A percentile compares a stretch with the other conserved stretches of the same genome.
These are phyloP conservation scores for Podaxis carcinomalis DNA, from an alignment of 768 basidiomycete genomes.

Conservation along the genomic window DNA sequence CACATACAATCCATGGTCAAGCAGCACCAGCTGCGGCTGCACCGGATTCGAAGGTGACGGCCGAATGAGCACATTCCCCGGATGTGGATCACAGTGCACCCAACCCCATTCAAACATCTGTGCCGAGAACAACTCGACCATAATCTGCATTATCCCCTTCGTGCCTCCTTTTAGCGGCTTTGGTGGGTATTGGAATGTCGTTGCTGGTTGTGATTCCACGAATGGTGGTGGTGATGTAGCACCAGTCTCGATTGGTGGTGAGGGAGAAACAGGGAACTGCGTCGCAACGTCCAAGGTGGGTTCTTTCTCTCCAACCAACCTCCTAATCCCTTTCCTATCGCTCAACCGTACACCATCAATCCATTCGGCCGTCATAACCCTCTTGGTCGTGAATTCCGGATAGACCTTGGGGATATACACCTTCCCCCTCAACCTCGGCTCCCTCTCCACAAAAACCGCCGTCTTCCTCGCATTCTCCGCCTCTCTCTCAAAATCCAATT, in stretches of 20 bases:
- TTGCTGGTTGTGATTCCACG: constrained; percentile 6
- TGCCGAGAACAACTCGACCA: constrained; percentile 83
- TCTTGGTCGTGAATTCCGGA: constrained; percentile 66
- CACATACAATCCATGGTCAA: constrained; percentile 93
- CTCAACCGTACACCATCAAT: constrained; percentile 73
- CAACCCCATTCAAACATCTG: constrained; percentile 93
- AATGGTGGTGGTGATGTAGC: constrained; percentile 5
- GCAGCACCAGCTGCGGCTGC: constrained; percentile 66
- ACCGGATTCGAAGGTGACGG: constrained; percentile 43
- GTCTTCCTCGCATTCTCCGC: constrained; percentile 73
- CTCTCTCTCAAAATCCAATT: constrained; percentile 81
- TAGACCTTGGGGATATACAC: constrained; percentile 81
- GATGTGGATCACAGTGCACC: constrained; percentile 78
- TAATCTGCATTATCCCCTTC: constrained; percentile 71
- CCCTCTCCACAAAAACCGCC: constrained; percentile 59
- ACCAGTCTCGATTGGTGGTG: constrained; percentile 8
- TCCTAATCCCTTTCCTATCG: constrained; percentile 53
- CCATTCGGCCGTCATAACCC: constrained; percentile 84
- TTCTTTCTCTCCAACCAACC: constrained; percentile 50
- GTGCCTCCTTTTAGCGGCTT: constrained; percentile 57
- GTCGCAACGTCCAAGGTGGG: not conserved
- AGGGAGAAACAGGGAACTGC: constrained; percentile 7
- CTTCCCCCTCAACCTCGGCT: constrained; percentile 62
- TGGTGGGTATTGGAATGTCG: constrained; percentile 21
- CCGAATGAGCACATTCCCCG: constrained; percentile 76